These are phyloP conservation scores for Paspalum notatum DNA, from an alignment of 176 grass and related monocot species.

Conservation along the genomic window DNA sequence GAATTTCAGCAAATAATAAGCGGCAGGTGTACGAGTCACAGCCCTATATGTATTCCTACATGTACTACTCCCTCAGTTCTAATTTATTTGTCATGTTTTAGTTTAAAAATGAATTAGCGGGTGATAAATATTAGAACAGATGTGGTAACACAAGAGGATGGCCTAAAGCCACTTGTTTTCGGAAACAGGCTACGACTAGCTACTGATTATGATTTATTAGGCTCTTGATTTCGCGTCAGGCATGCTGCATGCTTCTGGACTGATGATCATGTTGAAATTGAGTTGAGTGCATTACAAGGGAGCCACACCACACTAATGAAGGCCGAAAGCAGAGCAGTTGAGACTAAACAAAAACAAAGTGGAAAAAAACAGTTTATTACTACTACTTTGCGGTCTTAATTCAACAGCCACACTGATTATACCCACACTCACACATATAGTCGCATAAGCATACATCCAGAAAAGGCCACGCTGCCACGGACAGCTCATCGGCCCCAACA, in stretches of 20 bases:
- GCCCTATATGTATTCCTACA: no score
- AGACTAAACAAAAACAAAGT: neutral
- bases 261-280: neutral
- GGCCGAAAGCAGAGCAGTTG: constrained; percentile 20
- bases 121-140: no score
- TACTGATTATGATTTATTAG: no score
- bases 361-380: neutral
- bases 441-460: neutral
- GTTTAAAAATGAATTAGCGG: no score
- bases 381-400: neutral
- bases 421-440: neutral
- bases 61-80: no score
- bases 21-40: no score
- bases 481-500: constrained; percentile 32
- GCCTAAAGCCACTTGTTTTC: no score
- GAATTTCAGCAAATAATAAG: no score
- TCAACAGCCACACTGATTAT: constrained; percentile 27
- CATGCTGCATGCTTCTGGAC: neutral
- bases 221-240: no score
- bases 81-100: no score
- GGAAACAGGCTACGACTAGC: no score
- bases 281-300: constrained; percentile 21
- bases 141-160: no score
- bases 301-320: neutral
- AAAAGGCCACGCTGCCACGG: constrained; percentile 4